A percentile compares a stretch with the other conserved stretches of the same genome.
phyloP scores from a whole-genome alignment of 805 yeast species.

The Metschnikowia cerradonensis region DNA sequence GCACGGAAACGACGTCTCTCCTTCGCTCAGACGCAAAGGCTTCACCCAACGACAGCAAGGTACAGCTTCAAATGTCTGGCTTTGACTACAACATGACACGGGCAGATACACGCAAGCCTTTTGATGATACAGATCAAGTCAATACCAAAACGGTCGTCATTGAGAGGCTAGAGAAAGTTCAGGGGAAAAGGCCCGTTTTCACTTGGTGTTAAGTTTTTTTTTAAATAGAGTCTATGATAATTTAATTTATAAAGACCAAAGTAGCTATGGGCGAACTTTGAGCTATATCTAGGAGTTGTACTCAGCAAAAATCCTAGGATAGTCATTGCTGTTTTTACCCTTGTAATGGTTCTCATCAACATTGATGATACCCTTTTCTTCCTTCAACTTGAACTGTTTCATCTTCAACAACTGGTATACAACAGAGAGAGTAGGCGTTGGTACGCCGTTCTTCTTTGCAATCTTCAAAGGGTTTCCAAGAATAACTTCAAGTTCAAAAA shows the following conservation, averaged over 20 bases:
- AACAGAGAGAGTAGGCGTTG: constrained; percentile 55
- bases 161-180: constrained; percentile 55
- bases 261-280: neutral
- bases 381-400: constrained; percentile 60
- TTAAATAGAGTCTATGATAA: neutral
- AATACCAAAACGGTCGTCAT: constrained; percentile 48
- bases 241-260: neutral
- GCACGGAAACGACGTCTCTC: neutral
- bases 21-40: neutral
- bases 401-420: constrained; percentile 58
- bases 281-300: neutral
- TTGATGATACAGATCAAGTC: constrained; percentile 4
- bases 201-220: constrained; percentile 49
- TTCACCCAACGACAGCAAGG: neutral
- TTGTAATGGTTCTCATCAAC: constrained; percentile 11
- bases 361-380: constrained; percentile 41
- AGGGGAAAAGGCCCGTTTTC: constrained; percentile 57
- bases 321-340: constrained; percentile 16
- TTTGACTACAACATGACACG: constrained; percentile 20
- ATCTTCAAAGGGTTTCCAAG: constrained; percentile 56
- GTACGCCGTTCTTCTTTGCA: constrained; percentile 13
- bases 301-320: constrained; percentile 15
- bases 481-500: constrained; percentile 68
- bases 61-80: constrained; percentile 17
- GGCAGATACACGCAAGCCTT: constrained; percentile 5